Base-by-base conservation (phyloP, 129 eudicot species). In the Glebionis coronaria region DNA sequence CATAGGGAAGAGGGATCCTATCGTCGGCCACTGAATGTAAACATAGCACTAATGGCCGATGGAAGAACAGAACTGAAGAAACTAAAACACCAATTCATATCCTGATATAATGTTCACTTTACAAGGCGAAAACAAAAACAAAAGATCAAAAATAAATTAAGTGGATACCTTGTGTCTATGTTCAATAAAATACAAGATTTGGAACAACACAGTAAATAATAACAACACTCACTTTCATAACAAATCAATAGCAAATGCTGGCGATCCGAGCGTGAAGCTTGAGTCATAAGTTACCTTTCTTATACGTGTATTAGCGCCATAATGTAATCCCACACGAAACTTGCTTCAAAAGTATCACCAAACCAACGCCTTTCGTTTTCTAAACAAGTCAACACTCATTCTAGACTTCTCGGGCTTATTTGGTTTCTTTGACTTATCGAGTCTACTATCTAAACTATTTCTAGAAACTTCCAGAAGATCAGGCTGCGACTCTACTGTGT, bases 371-470 rank as follows among this genome's bases (percentile, higher is more conserved):
- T 85, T 88, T 78, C 79, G 83, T 72, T 85, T 83, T 82, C 96
- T 78, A 72, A 80, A 83, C 70, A 86, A 79, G 82, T 88, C 96
- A 60, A 85, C 90, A 21, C 96, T 88, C 90, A 88, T 85, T 29
- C 96, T 85, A 47, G 93, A 88, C 76, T 88, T 88, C 65, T 85
- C 96, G 9, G 96, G 88, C 87, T 92, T 86, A 81, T 53, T 82
- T 25, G 75, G 15, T 78, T 91, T 91, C 90, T 92, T 92, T 54
- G 95, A 85, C 80, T 88, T 92, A 47, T 88, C 96, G 23, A 92
- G 95, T 69, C 95, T 87, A 73, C 98, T 88, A 77, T 88, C 96
- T 82, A 88, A 92, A 69, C 98, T 86, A 85, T 88, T 92, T 62
- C 96, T 85, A 76, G 96, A 88, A 71, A 84, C 85, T 65, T 88